Evolutionary conservation across 768 basidiomycete species (phyloP).

Genomic region (Mycena rosella): DNA sequence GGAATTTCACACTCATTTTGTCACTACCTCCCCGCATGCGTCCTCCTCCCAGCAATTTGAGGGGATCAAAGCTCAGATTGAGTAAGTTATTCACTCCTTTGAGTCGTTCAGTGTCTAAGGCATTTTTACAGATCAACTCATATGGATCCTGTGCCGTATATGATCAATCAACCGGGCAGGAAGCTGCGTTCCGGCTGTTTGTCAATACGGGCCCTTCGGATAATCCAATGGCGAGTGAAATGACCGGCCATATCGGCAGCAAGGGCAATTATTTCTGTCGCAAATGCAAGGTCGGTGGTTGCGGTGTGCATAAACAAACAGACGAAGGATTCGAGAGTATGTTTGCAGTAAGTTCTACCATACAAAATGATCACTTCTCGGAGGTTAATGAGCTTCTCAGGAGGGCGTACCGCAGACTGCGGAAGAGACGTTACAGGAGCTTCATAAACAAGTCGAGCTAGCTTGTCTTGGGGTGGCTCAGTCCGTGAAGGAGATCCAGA

Average conservation of each 20-base stretch:
- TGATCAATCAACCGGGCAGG: conserved; percentile 40
- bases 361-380: background rate
- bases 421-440: background rate
- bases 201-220: conserved; percentile 49
- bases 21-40: conserved; percentile 54
- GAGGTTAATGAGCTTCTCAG: background rate
- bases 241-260: conserved; percentile 53
- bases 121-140: background rate
- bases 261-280: conserved; percentile 46
- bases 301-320: conserved; percentile 49
- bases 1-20: conserved; percentile 51
- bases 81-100: conserved; percentile 38
- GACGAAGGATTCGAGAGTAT: conserved; percentile 50
- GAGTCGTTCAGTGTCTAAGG: background rate
- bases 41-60: conserved; percentile 52
- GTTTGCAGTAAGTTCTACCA: conserved; percentile 43
- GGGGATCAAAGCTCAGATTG: conserved; percentile 46
- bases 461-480: conserved; percentile 41
- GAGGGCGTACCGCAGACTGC: background rate
- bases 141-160: background rate
- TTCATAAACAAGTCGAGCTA: conserved; percentile 3
- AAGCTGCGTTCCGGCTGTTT: conserved; percentile 41
- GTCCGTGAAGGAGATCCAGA: conserved; percentile 44
- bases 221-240: conserved; percentile 45
- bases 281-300: conserved; percentile 29